Evolutionary conservation across 352 stramenopile species (phyloP).

Genomic region (Aphanomyces euteiches): DNA sequence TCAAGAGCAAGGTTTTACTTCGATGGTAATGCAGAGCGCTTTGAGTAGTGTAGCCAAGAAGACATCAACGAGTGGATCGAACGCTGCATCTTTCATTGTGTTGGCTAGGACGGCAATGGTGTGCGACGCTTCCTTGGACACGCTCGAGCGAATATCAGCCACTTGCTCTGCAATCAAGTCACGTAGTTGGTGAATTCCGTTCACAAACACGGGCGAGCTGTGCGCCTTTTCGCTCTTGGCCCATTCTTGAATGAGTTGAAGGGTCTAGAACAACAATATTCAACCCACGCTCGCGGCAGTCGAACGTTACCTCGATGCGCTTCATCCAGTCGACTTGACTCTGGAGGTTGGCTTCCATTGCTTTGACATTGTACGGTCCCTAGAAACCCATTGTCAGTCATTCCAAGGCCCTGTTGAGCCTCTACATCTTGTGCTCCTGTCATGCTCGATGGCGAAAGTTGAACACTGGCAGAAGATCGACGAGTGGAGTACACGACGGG

Average conservation of each 20-base stretch:
- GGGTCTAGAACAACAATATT: background rate
- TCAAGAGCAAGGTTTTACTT: background rate
- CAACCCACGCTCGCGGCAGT: background rate
- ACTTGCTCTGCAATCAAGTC: conserved; percentile 21
- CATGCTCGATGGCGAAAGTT: no score
- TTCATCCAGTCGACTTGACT: conserved; percentile 6
- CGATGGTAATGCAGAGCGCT: conserved; percentile 3
- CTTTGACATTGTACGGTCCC: conserved; percentile 2
- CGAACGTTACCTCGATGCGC: background rate
- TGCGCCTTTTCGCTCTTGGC: background rate
- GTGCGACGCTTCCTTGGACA: conserved; percentile 12
- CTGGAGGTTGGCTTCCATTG: background rate
- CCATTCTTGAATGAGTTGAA: conserved; percentile 9
- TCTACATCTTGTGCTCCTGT: no score
- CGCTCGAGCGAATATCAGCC: conserved; percentile 9
- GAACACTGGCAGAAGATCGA: no score
- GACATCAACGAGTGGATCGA: conserved; percentile 10
- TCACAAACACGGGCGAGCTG: conserved; percentile 20
- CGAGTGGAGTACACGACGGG: no score
- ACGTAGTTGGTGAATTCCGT: conserved; percentile 15
- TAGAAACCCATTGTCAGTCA: background rate
- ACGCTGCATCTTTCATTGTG: conserved; percentile 25
- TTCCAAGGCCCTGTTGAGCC: no score
- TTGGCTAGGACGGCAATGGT: conserved; percentile 15
- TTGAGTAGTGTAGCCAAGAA: conserved; percentile 21